Percentiles rank a stretch among this genome's conserved stretches.
Evolutionary conservation across 164 flowering plant species (phyloP).

Genomic region (Vitis amurensis): DNA sequence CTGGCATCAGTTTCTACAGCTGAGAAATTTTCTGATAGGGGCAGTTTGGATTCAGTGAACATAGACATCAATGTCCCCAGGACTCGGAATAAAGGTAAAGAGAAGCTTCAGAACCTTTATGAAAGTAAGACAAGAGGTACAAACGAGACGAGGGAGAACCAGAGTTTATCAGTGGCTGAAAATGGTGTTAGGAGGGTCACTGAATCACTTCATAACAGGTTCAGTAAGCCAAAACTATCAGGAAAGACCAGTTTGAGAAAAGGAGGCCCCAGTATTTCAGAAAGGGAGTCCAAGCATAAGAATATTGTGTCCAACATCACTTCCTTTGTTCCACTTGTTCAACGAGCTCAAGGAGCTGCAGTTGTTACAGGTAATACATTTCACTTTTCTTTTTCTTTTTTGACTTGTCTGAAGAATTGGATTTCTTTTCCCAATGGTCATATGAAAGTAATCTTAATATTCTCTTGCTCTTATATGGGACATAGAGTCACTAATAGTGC

Average conservation of each 20-base stretch:
- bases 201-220: constrained; percentile 33
- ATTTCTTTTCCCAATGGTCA: neutral
- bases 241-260: constrained; percentile 38
- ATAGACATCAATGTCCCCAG: constrained; percentile 30
- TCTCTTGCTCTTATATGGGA: neutral
- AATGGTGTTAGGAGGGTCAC: constrained; percentile 32
- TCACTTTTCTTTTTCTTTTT: constrained; percentile 2
- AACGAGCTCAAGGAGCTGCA: constrained; percentile 64
- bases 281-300: constrained; percentile 39
- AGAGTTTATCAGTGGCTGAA: constrained; percentile 27
- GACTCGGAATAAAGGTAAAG: constrained; percentile 23
- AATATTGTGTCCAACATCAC: constrained; percentile 77
- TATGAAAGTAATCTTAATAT: too few species aligned
- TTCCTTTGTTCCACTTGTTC: constrained; percentile 79
- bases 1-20: constrained; percentile 32
- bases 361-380: constrained; percentile 45
- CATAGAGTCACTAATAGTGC: neutral
- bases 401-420: neutral
- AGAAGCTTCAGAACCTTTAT: constrained; percentile 25
- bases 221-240: constrained; percentile 45
- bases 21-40: constrained; percentile 30
- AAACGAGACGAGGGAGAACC: constrained; percentile 47
- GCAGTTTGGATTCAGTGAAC: constrained; percentile 43
- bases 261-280: constrained; percentile 33
- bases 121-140: constrained; percentile 24